Evolutionary conservation across 345 rosid genomes (phyloP).

Genomic region (Mercurialis annua): DNA sequence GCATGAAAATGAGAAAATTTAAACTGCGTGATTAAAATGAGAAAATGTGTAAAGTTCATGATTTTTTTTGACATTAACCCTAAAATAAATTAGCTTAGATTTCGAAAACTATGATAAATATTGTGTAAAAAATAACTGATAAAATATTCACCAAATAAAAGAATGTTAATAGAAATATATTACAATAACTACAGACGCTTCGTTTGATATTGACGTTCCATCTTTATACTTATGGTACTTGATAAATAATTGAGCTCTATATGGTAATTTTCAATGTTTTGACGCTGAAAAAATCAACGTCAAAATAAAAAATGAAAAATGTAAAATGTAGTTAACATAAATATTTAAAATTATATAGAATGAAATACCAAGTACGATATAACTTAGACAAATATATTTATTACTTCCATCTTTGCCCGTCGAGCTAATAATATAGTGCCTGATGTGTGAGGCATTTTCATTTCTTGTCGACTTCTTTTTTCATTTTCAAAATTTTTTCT

Average conservation of each 20-base stretch:
- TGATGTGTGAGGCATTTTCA: neutral
- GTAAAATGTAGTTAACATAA: too few species aligned
- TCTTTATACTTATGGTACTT: neutral
- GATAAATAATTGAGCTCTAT: neutral
- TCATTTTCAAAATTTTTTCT: neutral
- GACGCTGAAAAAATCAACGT: neutral
- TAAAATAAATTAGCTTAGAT: too few species aligned
- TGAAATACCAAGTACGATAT: too few species aligned
- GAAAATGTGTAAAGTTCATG: too few species aligned
- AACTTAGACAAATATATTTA: too few species aligned
- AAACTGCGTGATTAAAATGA: too few species aligned
- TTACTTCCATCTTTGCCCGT: neutral
- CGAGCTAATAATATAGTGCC: neutral
- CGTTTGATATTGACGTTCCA: neutral
- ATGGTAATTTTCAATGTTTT: neutral
- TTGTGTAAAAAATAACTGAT: neutral
- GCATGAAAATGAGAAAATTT: too few species aligned
- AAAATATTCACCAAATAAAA: too few species aligned
- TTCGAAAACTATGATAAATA: too few species aligned
- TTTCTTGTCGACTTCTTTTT: neutral
- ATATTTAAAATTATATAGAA: too few species aligned
- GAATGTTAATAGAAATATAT: neutral
- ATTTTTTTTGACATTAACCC: too few species aligned
- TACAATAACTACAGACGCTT: neutral
- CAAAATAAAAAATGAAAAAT: too few species aligned